Conservation (phyloP, 768 basidiomycete genomes). For the Phallus indusiatus region DNA sequence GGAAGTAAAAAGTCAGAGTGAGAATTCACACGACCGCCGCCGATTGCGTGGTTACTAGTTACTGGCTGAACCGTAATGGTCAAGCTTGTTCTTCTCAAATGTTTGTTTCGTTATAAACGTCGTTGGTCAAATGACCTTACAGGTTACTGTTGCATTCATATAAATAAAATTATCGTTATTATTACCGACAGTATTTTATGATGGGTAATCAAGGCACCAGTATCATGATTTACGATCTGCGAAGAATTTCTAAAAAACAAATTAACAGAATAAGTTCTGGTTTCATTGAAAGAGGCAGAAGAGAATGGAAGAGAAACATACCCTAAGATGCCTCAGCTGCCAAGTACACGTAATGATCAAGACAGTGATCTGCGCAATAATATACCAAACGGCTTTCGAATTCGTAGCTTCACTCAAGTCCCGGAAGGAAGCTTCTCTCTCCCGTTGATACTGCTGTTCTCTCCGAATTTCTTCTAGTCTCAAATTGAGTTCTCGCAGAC, state of each 20-base stretch:
- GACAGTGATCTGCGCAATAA: conserved; percentile 75
- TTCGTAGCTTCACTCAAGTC: conserved; percentile 87
- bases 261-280: not conserved
- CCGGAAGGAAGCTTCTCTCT: conserved; percentile 85
- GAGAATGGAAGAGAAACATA: conserved; percentile 29
- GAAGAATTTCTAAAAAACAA: conserved; percentile 5
- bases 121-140: too few species aligned
- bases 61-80: too few species aligned
- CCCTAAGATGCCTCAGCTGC: conserved; percentile 90
- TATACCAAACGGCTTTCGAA: conserved; percentile 92
- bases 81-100: too few species aligned
- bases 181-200: too few species aligned
- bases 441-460: conserved; percentile 97
- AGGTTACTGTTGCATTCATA: too few species aligned
- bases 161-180: too few species aligned
- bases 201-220: not conserved
- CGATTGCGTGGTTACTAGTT: too few species aligned
- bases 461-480: conserved; percentile 88
- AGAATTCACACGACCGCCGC: too few species aligned
- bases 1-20: too few species aligned
- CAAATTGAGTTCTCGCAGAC: conserved; percentile 86
- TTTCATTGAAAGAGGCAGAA: not conserved
- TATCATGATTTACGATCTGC: conserved; percentile 6
- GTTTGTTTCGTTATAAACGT: too few species aligned
- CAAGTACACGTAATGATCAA: conserved; percentile 80